Base-by-base conservation (phyloP, 2,329 filamentous ascomycete species). In the Colletotrichum salicis region DNA sequence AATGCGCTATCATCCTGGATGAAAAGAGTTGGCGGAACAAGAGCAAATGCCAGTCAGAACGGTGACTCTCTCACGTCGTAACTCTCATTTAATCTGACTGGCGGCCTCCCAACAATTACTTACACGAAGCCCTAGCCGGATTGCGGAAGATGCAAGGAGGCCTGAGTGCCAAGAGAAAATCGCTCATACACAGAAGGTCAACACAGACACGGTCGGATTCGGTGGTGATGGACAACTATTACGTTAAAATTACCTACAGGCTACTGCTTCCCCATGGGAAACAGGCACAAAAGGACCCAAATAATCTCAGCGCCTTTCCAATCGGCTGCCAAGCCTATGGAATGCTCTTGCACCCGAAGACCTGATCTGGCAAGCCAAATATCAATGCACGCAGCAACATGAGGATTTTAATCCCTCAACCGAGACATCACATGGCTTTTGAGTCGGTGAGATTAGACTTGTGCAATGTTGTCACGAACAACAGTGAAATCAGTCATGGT, bases 201-300 rank as follows among this genome's bases (percentile, higher is more conserved):
- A 11, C 41, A 31, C 31, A 22, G n/a, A 31, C 55, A 10, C 15
- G 24, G 54, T 52, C 62, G 15, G 24, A 41, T 60, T 31, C 13
- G 45, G 45, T 13, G 24, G n/a, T 33, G 12, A 60, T 59, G 55
- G 55, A n/a, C 67, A 55, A 13, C 27, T 15, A 66, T 70, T 66
- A 70, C 62, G 62, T 70, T 70, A 70, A 60, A 66, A 55, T 70
- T 70, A 66, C 62, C 45, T 59, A 70, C 62, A 22, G 52, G 19
- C n/a, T 41, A 41, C 33, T 11, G 35, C 29, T 60, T 35, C 55
- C 62, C 62, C 45, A n/a, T 55, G 61, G 62, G n/a, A 48, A 35
- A 37, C 45, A 31, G 45, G 45, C 45, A 62, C 6, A 33, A n/a
- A 51, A 15, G 19, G 33, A 24, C 60, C 60, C 29, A 22, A 33